A percentile compares a stretch with the other conserved stretches of the same genome.
phyloP scores from a whole-genome alignment of 768 basidiomycete genomes.

The Favolaschia claudopus region DNA sequence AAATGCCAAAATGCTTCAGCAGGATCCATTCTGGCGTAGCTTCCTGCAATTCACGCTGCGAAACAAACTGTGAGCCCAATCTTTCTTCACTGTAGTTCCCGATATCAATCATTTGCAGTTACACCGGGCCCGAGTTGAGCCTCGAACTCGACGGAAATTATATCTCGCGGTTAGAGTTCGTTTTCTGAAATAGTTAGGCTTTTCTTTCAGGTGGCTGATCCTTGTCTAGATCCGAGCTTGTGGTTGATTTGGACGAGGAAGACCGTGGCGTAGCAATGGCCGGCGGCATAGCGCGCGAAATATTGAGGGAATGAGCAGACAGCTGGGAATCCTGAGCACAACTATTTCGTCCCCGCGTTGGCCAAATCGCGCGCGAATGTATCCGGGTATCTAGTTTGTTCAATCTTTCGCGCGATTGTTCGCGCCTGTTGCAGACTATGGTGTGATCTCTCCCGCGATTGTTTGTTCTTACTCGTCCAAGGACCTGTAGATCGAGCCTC shows the following conservation, averaged over 20 bases:
- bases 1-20: conserved; percentile 48
- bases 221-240: conserved; percentile 31
- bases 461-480: neutral
- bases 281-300: conserved; percentile 44
- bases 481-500: neutral
- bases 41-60: conserved; percentile 56
- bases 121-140: conserved; percentile 50
- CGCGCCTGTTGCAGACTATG: neutral
- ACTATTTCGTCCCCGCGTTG: neutral
- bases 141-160: conserved; percentile 57
- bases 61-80: conserved; percentile 49
- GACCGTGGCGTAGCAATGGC: conserved; percentile 41
- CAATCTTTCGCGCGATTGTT: neutral
- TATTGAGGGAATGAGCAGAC: conserved; percentile 32
- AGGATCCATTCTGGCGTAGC: conserved; percentile 59
- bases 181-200: neutral
- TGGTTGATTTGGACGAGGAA: conserved; percentile 34
- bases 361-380: too few relatives aligned
- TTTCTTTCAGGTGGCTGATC: neutral
- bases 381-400: too few relatives aligned
- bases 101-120: conserved; percentile 37
- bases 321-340: neutral
- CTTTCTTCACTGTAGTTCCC: neutral
- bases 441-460: neutral
- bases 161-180: conserved; percentile 56